Evolutionary conservation across 495 filamentous ascomycete species (phyloP).

Genomic region (Paragyromitra xinjiangensis): DNA sequence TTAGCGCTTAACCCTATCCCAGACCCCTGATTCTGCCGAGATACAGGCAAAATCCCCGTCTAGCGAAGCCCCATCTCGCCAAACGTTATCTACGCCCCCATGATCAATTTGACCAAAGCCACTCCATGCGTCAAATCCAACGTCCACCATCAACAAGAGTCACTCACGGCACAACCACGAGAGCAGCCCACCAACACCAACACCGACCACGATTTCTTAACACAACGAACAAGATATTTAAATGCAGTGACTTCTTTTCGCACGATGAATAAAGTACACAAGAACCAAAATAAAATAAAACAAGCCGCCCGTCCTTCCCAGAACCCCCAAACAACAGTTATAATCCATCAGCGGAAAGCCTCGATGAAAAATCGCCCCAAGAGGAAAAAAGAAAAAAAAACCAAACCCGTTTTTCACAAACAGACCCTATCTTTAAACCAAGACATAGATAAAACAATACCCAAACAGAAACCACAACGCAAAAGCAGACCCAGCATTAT

Average conservation of each 20-base stretch:
- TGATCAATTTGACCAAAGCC: slow-evolving; percentile 31
- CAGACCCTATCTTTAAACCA: slow-evolving; percentile 51
- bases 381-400: slow-evolving; percentile 37
- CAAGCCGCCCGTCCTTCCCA: slow-evolving; percentile 38
- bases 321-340: slow-evolving; percentile 47
- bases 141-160: slow-evolving; percentile 29
- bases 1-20: slow-evolving; percentile 15
- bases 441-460: slow-evolving; percentile 46
- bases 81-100: slow-evolving; percentile 19
- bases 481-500: slow-evolving; percentile 53
- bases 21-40: background rate
- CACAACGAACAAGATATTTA: background rate
- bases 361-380: slow-evolving; percentile 38
- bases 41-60: background rate
- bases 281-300: slow-evolving; percentile 42
- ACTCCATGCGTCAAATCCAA: slow-evolving; percentile 30
- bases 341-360: slow-evolving; percentile 11
- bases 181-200: background rate
- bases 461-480: slow-evolving; percentile 45
- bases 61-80: slow-evolving; percentile 28
- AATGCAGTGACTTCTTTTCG: slow-evolving; percentile 28
- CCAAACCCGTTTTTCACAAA: slow-evolving; percentile 49
- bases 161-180: background rate
- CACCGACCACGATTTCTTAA: background rate
- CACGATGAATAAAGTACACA: slow-evolving; percentile 44